Base-by-base conservation (phyloP, 176 grass and related monocot genomes). In the Musa acuminata region DNA sequence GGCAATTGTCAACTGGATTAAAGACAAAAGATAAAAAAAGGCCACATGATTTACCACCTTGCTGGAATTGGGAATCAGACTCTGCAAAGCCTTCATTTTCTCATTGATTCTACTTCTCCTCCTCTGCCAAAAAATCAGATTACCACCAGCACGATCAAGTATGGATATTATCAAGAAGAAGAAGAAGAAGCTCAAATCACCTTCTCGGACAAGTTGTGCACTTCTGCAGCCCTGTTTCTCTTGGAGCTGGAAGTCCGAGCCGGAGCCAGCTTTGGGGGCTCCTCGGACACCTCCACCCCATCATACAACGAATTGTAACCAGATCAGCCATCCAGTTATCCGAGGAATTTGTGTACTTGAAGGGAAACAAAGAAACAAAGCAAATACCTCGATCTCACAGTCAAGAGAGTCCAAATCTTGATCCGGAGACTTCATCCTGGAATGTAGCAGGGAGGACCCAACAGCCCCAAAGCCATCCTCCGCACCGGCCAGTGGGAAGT, bases 191-290 rank as follows among this genome's bases (percentile, higher is more conserved):
- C 35, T 19, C 23, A 17, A 50, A 74, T 17, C 73, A 97, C 94
- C 90, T 97, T 97, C 69, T 97, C 94, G 53, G 94, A 97, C 79
- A 97, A 89, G 83, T 97, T 97, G 77, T 97, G 94, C 72, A 97
- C 94, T 82, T 97, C 94, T 55, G 94, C 90, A 62, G 87, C 90
- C 67, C 94, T 85, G 82, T 88, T 98, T 64, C 94, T 80, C 82
- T 98, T 93, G 84, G 90, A 85, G 66, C 90, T 84, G 1, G 90
- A 93, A 2, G 82, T 82, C 73, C 87, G 86, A 22, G 74, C 48
- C 14, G 72, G 82, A 51, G 57, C 53, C 58, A 35, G 12, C 63
- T 77, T 72, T 43, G 49, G 73, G 52, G 77, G 69, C 71, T 91
- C 94, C 73, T 91, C 88, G 1, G 88, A 87, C 75, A 86, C 84